phyloP scores from a whole-genome alignment of 805 yeast genomes.

The Kockiozyma suomiensis region DNA sequence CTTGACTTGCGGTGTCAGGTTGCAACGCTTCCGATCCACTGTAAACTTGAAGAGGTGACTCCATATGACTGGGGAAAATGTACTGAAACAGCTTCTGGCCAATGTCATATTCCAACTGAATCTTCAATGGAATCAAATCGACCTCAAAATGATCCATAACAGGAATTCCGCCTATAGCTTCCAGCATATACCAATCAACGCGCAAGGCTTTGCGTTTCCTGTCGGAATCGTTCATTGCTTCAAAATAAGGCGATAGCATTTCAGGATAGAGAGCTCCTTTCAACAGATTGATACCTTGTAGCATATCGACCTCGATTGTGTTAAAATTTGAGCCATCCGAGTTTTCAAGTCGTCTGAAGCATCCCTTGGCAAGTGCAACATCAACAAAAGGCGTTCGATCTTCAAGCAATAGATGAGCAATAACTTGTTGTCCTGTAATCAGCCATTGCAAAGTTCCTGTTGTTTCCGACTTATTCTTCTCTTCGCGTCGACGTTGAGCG shows the following conservation, averaged over 20 bases:
- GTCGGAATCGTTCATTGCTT: slow-evolving; percentile 36
- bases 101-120: slow-evolving; percentile 73
- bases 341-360: slow-evolving; percentile 62
- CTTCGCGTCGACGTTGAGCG: slow-evolving; percentile 41
- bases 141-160: slow-evolving; percentile 68
- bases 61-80: slow-evolving; percentile 62
- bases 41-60: slow-evolving; percentile 36
- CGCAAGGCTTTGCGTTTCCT: slow-evolving; percentile 45
- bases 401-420: slow-evolving; percentile 68
- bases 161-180: slow-evolving; percentile 89
- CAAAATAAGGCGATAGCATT: slow-evolving; percentile 57
- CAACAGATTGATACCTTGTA: slow-evolving; percentile 71
- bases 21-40: not conserved
- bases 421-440: slow-evolving; percentile 67
- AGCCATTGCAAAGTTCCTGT: slow-evolving; percentile 58
- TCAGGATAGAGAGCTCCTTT: slow-evolving; percentile 66
- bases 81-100: slow-evolving; percentile 66
- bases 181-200: slow-evolving; percentile 74
- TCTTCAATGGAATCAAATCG: slow-evolving; percentile 62
- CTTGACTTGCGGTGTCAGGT: not conserved
- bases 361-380: slow-evolving; percentile 63
- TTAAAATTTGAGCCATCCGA: slow-evolving; percentile 70
- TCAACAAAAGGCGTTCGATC: slow-evolving; percentile 67
- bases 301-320: slow-evolving; percentile 56
- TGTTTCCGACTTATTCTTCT: slow-evolving; percentile 36